Conservation (phyloP, 1,284 basidiomycete genomes). For the Marasmius fiardii region DNA sequence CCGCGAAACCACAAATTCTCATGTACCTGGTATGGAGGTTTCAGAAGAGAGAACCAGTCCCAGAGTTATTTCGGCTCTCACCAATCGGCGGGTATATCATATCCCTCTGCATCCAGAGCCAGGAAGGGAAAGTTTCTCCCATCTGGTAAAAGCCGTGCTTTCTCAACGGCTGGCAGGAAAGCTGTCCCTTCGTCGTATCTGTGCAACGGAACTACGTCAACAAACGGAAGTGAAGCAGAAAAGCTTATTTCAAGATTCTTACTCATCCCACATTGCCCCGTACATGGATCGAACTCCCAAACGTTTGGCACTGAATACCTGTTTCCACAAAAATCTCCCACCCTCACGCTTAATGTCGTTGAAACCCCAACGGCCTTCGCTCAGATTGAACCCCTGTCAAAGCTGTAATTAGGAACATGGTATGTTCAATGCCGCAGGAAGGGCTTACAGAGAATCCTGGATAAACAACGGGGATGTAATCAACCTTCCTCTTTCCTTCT, state of each 20-base stretch:
- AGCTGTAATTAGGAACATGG: neutral
- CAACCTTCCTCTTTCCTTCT: slow-evolving; percentile 47
- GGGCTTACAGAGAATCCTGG: slow-evolving; percentile 70
- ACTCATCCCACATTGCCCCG: slow-evolving; percentile 86
- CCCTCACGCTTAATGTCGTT: slow-evolving; percentile 67
- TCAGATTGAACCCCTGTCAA: slow-evolving; percentile 60
- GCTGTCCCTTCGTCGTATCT: slow-evolving; percentile 81
- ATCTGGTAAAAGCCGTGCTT: slow-evolving; percentile 53
- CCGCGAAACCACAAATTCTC: slow-evolving; percentile 71
- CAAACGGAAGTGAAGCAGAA: slow-evolving; percentile 10
- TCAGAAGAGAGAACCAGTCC: neutral
- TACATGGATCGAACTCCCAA: slow-evolving; percentile 66
- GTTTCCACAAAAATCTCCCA: slow-evolving; percentile 72
- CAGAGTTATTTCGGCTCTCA: slow-evolving; percentile 24
- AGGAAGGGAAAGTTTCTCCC: slow-evolving; percentile 56
- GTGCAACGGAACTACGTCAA: slow-evolving; percentile 10
- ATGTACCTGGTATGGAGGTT: slow-evolving; percentile 53
- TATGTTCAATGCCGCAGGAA: slow-evolving; percentile 4
- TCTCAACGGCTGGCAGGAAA: slow-evolving; percentile 63
- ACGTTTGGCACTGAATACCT: slow-evolving; percentile 60
- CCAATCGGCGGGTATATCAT: slow-evolving; percentile 74
- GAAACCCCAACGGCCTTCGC: slow-evolving; percentile 61
- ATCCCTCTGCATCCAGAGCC: slow-evolving; percentile 69
- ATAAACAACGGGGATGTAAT: slow-evolving; percentile 72
- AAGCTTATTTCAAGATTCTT: slow-evolving; percentile 33